These are phyloP conservation scores for Oryza rufipogon DNA, from an alignment of 176 grass and related monocot species.

Conservation along the genomic window DNA sequence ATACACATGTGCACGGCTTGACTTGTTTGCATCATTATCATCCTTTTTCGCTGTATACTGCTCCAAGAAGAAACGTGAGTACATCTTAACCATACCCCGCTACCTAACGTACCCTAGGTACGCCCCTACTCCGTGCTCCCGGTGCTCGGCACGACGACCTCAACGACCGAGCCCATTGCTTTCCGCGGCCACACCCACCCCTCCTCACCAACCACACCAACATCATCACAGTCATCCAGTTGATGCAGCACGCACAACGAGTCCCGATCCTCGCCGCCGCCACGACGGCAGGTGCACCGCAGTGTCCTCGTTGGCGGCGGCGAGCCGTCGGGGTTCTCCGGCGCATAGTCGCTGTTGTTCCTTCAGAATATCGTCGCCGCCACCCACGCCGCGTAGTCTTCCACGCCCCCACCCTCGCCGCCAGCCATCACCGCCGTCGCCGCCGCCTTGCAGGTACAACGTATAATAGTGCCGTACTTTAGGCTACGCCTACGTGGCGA, in stretches of 20 bases:
- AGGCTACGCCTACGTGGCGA: too few relatives aligned
- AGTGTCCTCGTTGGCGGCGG: background rate
- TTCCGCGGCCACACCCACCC: background rate
- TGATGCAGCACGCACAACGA: background rate
- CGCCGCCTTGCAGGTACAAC: too few relatives aligned
- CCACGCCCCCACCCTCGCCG: too few relatives aligned
- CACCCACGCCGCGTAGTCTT: too few relatives aligned
- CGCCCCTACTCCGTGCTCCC: background rate
- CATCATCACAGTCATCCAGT: background rate
- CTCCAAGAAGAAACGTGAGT: background rate
- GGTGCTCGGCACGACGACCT: background rate
- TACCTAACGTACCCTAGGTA: background rate
- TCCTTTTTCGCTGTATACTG: background rate
- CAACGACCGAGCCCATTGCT: background rate
- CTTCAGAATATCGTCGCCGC: background rate
- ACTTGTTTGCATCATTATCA: too few relatives aligned
- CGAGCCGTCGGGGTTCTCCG: too few relatives aligned
- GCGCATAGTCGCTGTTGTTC: background rate
- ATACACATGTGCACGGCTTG: too few relatives aligned
- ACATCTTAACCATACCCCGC: background rate
- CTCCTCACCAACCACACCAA: rapidly evolving
- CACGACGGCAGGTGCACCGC: background rate
- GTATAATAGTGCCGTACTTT: too few relatives aligned
- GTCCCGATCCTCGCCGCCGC: too few relatives aligned
- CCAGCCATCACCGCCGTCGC: too few relatives aligned